A percentile compares a stretch with the other conserved stretches of the same genome.
Conservation (phyloP, 2,329 filamentous ascomycete species). For the Aspergillus caelatus region DNA sequence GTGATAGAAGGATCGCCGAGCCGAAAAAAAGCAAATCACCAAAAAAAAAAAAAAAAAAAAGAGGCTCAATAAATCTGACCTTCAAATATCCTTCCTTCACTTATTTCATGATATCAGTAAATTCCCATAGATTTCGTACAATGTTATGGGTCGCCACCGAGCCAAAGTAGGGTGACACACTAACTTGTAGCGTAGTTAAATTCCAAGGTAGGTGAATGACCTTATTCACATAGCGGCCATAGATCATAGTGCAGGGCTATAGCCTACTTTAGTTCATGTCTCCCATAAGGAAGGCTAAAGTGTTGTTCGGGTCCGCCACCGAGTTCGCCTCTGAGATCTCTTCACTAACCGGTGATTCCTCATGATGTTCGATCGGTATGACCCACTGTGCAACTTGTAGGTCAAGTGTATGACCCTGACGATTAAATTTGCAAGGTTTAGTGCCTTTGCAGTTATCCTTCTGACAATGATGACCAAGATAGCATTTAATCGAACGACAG, state of each 20-base stretch:
- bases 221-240: background rate
- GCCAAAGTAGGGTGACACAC: no score
- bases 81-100: no score
- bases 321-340: constrained; percentile 4
- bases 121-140: background rate
- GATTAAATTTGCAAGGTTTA: constrained; percentile 35
- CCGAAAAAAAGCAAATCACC: background rate
- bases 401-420: constrained; percentile 30
- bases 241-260: background rate
- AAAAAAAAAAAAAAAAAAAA: no score
- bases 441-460: constrained; percentile 34
- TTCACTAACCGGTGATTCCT: constrained; percentile 6
- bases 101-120: background rate
- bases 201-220: background rate
- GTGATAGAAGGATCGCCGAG: background rate
- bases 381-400: constrained; percentile 28
- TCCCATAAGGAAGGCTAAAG: constrained; percentile 4
- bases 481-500: constrained; percentile 50
- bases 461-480: constrained; percentile 49
- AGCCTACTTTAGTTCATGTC: background rate
- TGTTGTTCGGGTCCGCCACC: constrained; percentile 4
- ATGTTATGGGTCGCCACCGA: background rate
- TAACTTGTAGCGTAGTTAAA: background rate
- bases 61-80: no score
- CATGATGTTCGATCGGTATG: constrained; percentile 21